Percentiles rank a stretch among this genome's conserved stretches.
phyloP scores from a whole-genome alignment of 2,329 filamentous ascomycete species.

The Verticillium alfalfae region DNA sequence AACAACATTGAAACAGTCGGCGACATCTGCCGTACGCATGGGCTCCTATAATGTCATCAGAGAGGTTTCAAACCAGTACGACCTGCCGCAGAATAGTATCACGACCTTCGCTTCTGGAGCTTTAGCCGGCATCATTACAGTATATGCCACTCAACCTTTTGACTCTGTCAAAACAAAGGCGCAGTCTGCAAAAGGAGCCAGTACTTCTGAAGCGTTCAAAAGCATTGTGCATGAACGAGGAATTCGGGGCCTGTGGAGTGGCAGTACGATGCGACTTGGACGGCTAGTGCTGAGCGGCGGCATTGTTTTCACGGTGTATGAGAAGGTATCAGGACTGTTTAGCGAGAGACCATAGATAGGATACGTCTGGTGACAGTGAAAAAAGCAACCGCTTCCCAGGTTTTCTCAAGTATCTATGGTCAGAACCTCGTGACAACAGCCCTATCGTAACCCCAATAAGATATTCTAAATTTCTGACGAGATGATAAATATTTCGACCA shows the following conservation, averaged over 20 bases:
- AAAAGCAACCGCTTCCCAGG: too few species aligned
- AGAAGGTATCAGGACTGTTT: constrained; percentile 46
- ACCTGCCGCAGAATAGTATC: constrained; percentile 12
- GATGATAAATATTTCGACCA: too few species aligned
- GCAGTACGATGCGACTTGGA: constrained; percentile 62
- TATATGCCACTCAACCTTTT: constrained; percentile 54
- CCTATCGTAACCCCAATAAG: too few species aligned
- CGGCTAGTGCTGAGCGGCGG: constrained; percentile 61
- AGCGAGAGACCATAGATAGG: not conserved
- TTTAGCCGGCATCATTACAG: constrained; percentile 55
- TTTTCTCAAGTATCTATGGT: too few species aligned
- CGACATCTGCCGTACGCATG: constrained; percentile 40
- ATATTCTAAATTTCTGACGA: too few species aligned
- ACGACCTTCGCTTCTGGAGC: constrained; percentile 58
- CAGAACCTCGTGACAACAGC: too few species aligned
- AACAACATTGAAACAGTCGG: constrained; percentile 41
- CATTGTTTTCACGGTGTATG: constrained; percentile 59
- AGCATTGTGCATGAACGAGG: constrained; percentile 52
- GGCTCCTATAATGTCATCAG: constrained; percentile 42
- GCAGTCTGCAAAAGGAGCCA: constrained; percentile 53
- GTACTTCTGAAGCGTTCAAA: constrained; percentile 49
- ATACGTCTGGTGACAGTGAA: not conserved
- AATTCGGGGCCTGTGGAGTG: constrained; percentile 58
- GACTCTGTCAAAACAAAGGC: constrained; percentile 60
- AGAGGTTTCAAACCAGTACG: constrained; percentile 18